Evolutionary conservation across 352 stramenopile species (phyloP), one percentile per base, ranked within the genome.

Genomic region (Globisporangium uncinulatum): DNA sequence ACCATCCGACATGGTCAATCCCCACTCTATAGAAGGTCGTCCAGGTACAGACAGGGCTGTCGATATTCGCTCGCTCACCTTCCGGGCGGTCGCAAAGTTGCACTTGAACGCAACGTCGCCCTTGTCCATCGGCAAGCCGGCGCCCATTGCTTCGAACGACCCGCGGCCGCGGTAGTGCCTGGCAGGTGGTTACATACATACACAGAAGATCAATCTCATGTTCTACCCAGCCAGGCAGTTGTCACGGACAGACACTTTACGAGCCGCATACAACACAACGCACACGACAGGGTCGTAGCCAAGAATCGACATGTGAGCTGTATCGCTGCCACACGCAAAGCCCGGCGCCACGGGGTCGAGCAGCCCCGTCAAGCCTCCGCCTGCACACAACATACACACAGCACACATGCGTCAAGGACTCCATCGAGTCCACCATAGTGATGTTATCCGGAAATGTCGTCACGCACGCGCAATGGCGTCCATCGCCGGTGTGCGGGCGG

Each of bases 81-180:
- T 67, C 43, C 78, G 52, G 34, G 91, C 69, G 10, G 84, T 92
- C 6, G 83, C 86, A 65, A 95, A 95, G 66, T 95, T 95, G 71
- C 86, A 94, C 56, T 95, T 95, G 63, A 94, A 95, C 15, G 86
- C 86, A 14, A 95, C 83, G 54, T 95, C 82, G 20, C 86, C 86
- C 63, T 88, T 89, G 49, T 73, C 73, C 86, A 95, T 95, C 3
- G 67, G 66, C 17, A 95, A 65, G 8, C 86, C 86, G 32, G 86
- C 82, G 17, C 86, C 86, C 86, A 95, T 95, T 19, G 84, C 86
- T 62, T 95, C 86, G 58, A 95, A 95, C 24, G 86, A 92, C 8
- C 86, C 86, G 24, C 86, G 80, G 21, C 86, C 86, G 42, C 86
- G 82, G 58, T 95, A 95, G 62, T 95, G 70, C 34, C 83, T 93